These are phyloP conservation scores for Rhizopus stolonifer DNA, from an alignment of 371 early-diverging fungal species.

Conservation along the genomic window DNA sequence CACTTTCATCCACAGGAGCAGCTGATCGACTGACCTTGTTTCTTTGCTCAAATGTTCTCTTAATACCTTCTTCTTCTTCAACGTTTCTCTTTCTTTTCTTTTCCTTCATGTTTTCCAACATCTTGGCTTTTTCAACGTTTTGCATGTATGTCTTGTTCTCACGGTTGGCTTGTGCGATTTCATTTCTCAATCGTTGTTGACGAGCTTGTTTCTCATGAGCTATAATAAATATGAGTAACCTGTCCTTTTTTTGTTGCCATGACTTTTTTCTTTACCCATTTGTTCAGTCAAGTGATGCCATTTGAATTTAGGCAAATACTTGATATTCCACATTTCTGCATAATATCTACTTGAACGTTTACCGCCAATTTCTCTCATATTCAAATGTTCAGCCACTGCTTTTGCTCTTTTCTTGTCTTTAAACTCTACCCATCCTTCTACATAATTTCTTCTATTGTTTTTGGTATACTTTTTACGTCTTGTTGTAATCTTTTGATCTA, in stretches of 20 bases:
- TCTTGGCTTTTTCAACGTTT: conserved; percentile 86
- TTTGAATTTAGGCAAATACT: conserved; percentile 94
- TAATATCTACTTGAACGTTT: conserved; percentile 81
- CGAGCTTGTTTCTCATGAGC: conserved; percentile 81
- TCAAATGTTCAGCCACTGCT: conserved; percentile 71
- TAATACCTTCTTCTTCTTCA: conserved; percentile 24
- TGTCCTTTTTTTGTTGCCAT: too few species aligned
- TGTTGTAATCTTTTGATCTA: conserved; percentile 57
- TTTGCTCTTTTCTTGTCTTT: conserved; percentile 87
- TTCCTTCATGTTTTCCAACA: conserved; percentile 74
- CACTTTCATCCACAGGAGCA: conserved; percentile 27
- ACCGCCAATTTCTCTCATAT: conserved; percentile 82
- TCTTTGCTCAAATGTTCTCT: conserved; percentile 67
- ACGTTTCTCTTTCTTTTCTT: conserved; percentile 53
- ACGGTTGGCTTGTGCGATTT: conserved; percentile 80
- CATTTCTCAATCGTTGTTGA: conserved; percentile 80
- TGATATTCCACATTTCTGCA: conserved; percentile 95
- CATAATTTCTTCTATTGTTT: conserved; percentile 78
- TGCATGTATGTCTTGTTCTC: conserved; percentile 84
- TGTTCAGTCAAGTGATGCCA: conserved; percentile 95
- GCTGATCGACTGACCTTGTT: conserved; percentile 41
- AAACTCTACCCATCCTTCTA: conserved; percentile 98
- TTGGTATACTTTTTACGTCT: conserved; percentile 71
- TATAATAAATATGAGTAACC: conserved; percentile 29
- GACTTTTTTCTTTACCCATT: too few species aligned